These are phyloP conservation scores for Lipomyces kockii DNA, from an alignment of 805 yeast genomes.

Conservation along the genomic window DNA sequence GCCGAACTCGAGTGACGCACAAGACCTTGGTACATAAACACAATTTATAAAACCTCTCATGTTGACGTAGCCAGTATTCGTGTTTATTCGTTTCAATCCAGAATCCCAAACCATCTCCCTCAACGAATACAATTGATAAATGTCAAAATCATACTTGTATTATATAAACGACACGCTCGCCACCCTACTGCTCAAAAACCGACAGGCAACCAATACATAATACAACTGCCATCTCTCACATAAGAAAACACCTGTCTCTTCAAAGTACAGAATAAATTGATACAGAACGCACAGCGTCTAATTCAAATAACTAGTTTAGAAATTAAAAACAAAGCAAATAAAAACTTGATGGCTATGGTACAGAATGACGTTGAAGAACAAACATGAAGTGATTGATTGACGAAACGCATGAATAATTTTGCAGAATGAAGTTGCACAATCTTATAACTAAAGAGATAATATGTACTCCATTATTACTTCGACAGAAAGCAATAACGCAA, in stretches of 20 bases:
- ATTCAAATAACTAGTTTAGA: neutral
- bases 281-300: neutral
- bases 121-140: neutral
- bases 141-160: neutral
- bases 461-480: neutral
- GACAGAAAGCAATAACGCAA: neutral
- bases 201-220: neutral
- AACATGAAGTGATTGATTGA: neutral
- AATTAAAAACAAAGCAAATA: neutral
- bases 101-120: neutral
- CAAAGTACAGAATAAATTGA: neutral
- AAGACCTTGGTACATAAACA: too few species aligned
- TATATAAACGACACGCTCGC: neutral
- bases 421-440: neutral
- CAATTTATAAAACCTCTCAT: too few species aligned
- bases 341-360: neutral
- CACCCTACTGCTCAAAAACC: neutral
- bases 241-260: neutral
- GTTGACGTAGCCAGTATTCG: neutral
- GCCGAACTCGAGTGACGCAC: too few species aligned
- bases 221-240: neutral
- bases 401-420: neutral
- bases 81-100: too few species aligned
- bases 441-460: neutral
- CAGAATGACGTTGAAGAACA: neutral